phyloP scores from a whole-genome alignment of 805 yeast species.

The Candida chauliodis region DNA sequence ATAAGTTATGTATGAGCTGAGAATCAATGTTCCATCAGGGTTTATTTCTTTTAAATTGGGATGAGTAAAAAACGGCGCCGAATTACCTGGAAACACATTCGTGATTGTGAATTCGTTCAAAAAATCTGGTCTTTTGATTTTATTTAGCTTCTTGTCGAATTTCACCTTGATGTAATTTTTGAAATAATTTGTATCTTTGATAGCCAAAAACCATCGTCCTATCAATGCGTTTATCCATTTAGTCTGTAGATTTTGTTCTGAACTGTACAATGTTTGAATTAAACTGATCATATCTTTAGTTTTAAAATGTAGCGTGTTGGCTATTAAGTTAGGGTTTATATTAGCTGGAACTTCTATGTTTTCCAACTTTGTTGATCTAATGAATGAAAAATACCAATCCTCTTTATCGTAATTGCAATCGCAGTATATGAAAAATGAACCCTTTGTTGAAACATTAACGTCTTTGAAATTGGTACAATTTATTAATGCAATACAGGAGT shows the following conservation, averaged over 20 bases:
- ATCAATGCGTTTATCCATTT: conserved; percentile 88
- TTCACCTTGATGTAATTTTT: conserved; percentile 54
- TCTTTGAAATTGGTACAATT: conserved; percentile 11
- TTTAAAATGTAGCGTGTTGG: conserved; percentile 68
- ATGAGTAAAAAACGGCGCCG: conserved; percentile 76
- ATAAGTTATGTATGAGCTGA: conserved; percentile 62
- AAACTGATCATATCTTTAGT: conserved; percentile 70
- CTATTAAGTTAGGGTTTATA: conserved; percentile 54
- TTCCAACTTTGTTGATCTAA: conserved; percentile 63
- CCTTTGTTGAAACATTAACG: conserved; percentile 14
- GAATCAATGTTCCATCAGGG: conserved; percentile 73
- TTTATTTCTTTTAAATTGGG: conserved; percentile 67
- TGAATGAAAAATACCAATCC: conserved; percentile 85
- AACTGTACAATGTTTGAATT: conserved; percentile 73
- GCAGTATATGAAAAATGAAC: conserved; percentile 59
- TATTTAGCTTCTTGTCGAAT: conserved; percentile 67
- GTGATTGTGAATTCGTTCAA: conserved; percentile 77
- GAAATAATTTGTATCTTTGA: conserved; percentile 68
- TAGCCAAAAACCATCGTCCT: conserved; percentile 76
- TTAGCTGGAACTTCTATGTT: conserved; percentile 11
- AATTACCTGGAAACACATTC: conserved; percentile 68
- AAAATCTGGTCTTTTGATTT: conserved; percentile 84
- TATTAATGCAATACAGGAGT: conserved; percentile 72
- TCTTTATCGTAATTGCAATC: conserved; percentile 83
- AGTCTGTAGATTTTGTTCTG: conserved; percentile 78